A percentile compares a stretch with the other conserved stretches of the same genome.
Conservation (phyloP, 1,284 basidiomycete species). For the Agaricales sp. region DNA sequence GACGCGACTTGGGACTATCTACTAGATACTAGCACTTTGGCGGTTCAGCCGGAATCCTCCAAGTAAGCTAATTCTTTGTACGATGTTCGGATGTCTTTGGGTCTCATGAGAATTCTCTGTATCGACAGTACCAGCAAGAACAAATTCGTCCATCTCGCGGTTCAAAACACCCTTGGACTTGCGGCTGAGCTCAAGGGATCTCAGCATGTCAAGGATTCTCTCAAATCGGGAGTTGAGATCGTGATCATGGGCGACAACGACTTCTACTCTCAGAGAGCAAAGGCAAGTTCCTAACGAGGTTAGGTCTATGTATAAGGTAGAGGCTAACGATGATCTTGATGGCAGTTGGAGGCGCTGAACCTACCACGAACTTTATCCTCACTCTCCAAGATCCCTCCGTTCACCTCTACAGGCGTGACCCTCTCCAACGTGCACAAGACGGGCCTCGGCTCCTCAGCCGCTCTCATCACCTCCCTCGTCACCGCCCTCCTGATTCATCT, state of each 20-base stretch:
- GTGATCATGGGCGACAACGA: conserved; percentile 91
- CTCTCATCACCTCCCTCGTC: conserved; percentile 92
- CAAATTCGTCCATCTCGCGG: conserved; percentile 86
- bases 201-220: conserved; percentile 30
- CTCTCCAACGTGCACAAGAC: conserved; percentile 92
- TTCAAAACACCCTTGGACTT: conserved; percentile 69
- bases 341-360: conserved; percentile 50
- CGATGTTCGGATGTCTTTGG: conserved; percentile 2
- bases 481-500: conserved; percentile 80
- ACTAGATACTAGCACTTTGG: conserved; percentile 28
- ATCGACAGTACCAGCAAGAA: conserved; percentile 50
- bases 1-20: conserved; percentile 73
- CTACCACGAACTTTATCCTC: conserved; percentile 54
- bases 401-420: conserved; percentile 60
- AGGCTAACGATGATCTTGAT: too few relatives aligned
- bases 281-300: conserved; percentile 42
- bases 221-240: conserved; percentile 57
- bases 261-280: conserved; percentile 90
- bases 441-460: conserved; percentile 93
- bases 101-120: conserved; percentile 12
- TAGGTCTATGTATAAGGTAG: conserved; percentile 5
- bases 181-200: conserved; percentile 45
- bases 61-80: conserved; percentile 23
- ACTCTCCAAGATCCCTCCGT: conserved; percentile 59
- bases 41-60: conserved; percentile 33